Evolutionary conservation across 169 alveolate genomes (phyloP).

Genomic region (Cryptosporidium canis): DNA sequence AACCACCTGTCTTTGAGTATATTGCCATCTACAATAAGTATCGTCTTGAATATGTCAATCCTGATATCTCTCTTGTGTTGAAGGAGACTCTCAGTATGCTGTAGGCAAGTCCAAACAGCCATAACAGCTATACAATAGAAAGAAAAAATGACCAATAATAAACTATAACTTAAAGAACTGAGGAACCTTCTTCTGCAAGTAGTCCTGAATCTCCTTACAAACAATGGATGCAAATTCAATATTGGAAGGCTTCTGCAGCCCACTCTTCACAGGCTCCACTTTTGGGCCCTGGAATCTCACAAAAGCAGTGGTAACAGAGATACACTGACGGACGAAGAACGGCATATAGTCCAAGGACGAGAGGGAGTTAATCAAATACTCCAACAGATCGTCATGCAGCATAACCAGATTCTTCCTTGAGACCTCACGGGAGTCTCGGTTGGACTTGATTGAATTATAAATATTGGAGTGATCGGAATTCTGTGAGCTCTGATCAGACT

Average conservation of each 20-base stretch:
- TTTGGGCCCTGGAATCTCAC: background rate
- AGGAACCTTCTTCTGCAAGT: conserved; percentile 32
- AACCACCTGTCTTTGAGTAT: too few species aligned
- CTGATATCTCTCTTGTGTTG: too few species aligned
- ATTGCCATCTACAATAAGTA: too few species aligned
- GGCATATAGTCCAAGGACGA: conserved; percentile 59
- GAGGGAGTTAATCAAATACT: conserved; percentile 25
- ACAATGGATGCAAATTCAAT: conserved; percentile 13
- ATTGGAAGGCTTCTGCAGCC: background rate
- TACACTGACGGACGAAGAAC: conserved; percentile 52
- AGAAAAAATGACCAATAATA: background rate
- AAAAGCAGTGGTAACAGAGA: conserved; percentile 28
- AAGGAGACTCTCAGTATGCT: too few species aligned
- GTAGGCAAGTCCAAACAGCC: too few species aligned
- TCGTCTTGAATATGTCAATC: too few species aligned
- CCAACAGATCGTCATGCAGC: conserved; percentile 34
- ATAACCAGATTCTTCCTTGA: background rate
- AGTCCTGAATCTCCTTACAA: conserved; percentile 17
- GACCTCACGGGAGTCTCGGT: background rate
- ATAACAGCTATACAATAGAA: background rate
- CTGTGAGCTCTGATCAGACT: background rate
- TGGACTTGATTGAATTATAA: background rate
- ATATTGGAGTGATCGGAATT: background rate
- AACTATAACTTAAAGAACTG: conserved; percentile 36
- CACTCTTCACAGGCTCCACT: background rate